phyloP scores from a whole-genome alignment of 2,329 filamentous ascomycete genomes.

The Ophiocordyceps camponoti-saundersi region DNA sequence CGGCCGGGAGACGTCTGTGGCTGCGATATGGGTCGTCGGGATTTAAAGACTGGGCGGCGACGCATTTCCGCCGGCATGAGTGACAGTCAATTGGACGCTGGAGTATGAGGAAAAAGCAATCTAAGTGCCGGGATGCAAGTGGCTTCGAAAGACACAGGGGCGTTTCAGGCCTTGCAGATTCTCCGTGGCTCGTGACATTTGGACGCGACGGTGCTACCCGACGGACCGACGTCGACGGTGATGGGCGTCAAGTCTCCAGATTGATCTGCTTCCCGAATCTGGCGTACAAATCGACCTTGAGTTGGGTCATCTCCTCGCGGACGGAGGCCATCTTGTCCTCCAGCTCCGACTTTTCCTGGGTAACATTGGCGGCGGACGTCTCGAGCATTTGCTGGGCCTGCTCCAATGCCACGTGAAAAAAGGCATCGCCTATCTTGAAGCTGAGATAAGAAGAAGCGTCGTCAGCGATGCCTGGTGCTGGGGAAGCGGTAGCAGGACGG shows the following conservation, averaged over 20 bases:
- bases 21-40: too few relatives aligned
- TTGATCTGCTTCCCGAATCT: slow-evolving; percentile 96
- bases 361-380: slow-evolving; percentile 53
- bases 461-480: not conserved
- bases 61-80: not conserved
- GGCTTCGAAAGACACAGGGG: not conserved
- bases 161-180: not conserved
- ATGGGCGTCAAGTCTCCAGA: slow-evolving; percentile 53
- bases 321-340: slow-evolving; percentile 62
- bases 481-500: not conserved
- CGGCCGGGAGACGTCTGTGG: too few relatives aligned
- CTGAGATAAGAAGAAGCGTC: slow-evolving; percentile 27
- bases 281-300: slow-evolving; percentile 88
- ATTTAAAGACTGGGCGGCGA: not conserved
- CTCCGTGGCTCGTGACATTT: too few relatives aligned
- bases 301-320: slow-evolving; percentile 70
- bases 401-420: slow-evolving; percentile 68
- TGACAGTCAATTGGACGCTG: not conserved
- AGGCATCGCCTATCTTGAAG: slow-evolving; percentile 93
- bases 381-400: slow-evolving; percentile 79
- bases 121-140: not conserved
- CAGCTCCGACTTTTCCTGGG: slow-evolving; percentile 56
- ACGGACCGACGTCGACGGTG: not conserved
- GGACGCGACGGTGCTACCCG: not conserved
- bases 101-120: not conserved